Base-by-base conservation (phyloP, 1,139 yeast genomes). In the Magnusiomyces suaveolens region DNA sequence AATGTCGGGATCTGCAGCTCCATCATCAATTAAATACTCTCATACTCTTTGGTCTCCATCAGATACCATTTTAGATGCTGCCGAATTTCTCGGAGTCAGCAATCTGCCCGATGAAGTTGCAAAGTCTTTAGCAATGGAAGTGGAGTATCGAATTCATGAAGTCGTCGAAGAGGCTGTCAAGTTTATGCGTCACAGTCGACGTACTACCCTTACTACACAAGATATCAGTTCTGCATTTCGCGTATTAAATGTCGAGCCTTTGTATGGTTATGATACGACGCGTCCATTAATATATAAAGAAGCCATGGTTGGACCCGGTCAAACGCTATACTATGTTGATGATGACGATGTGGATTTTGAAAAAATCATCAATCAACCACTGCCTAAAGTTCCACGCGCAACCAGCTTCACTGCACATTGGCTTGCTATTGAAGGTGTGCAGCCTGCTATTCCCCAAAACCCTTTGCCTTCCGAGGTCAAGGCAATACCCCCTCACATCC, bases 361-460 rank as follows among this genome's bases (percentile, higher is more conserved):
- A 67, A 88, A 88, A 66, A 76, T 94, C 59, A 87, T 94, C 63
- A 90, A 92, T 67, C 95, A 87, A 67, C 97, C 96, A 44, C 75
- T 94, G 59, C 99, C 99, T 4, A 87, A 86, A 64, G 96, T 94
- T 1, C 98, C 99, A 2, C 78, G 97, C 57, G 84, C 86, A 57
- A 83, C 95, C 1, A 83, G 96, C 0, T 90, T 87, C 67, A 88
- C 97, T 1, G 96, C 97, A 1, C 99, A 94, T 69, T 94, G 99
- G 98, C 76, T 94, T 46, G 97, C 98, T 0, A 87, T 94, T 56
- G 99, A 94, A 71, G 99, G 99, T 54, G 96, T 94, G 2, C 99
- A 94, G 67, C 98, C 99, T 1, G 85, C 94, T 53, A 92, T 94
- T 56, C 95, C 97, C 1, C 98, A 94, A 70, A 94, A 94, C 71